phyloP scores from a whole-genome alignment of 352 stramenopile species.

The Stramenopiles sp. region DNA sequence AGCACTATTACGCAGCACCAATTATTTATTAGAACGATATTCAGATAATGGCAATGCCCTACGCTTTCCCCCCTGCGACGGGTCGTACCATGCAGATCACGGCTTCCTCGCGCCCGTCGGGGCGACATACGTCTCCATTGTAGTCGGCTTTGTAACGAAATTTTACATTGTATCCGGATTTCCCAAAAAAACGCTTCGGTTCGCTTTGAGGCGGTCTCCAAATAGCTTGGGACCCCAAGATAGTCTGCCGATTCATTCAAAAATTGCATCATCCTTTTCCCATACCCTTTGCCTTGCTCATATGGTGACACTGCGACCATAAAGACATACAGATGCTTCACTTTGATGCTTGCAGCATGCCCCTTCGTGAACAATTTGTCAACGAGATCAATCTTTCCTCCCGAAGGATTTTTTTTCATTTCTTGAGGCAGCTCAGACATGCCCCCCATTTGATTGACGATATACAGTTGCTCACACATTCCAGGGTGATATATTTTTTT shows the following conservation, averaged over 20 bases:
- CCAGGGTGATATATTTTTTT: neutral
- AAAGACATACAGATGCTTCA: neutral
- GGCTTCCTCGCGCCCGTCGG: neutral
- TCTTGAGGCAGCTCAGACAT: neutral
- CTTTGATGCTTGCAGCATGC: neutral
- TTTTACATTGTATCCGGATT: neutral
- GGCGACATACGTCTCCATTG: neutral
- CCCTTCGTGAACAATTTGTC: neutral
- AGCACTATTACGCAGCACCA: too few relatives aligned
- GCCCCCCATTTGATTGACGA: neutral
- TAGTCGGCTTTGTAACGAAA: neutral
- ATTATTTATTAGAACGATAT: too few relatives aligned
- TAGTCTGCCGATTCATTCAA: neutral
- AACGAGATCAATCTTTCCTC: neutral
- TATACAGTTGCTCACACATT: neutral
- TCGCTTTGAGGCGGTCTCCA: neutral
- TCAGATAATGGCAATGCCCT: too few relatives aligned
- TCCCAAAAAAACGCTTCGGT: neutral
- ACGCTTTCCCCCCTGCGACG: neutral
- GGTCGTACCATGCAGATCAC: neutral
- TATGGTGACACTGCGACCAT: neutral
- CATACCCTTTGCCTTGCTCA: neutral
- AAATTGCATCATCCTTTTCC: neutral
- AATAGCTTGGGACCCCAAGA: neutral
- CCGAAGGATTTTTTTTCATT: neutral